Evolutionary conservation across 169 alveolate species (phyloP), one percentile per base, ranked within the genome.

Genomic region (Eimeria praecox): DNA sequence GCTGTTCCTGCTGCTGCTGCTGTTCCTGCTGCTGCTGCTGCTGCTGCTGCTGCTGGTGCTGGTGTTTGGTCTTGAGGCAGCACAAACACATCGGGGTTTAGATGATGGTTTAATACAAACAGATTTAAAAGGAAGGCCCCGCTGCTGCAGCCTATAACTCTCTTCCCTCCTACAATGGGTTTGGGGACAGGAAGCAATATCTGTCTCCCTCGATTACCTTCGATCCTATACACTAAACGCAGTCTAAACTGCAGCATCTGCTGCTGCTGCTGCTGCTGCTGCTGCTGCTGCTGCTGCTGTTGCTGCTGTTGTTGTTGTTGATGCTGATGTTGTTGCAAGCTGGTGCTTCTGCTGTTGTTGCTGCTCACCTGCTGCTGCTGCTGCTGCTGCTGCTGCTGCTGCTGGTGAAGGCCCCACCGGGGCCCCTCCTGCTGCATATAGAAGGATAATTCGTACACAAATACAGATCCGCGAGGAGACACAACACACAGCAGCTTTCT

Each of bases 61-160:
- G 33, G 89, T 62, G 33, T 56, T 33, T 44, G 56, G 40, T 49
- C 24, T 46, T n/a, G 44, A 44, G 14, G 71, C 71, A 20, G 71
- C 71, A 46, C 71, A 49, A 80, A 80, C 20, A 80, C 20, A 62
- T 80, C 90, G 1, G 90, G 90, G n/a, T 80, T 80, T 1, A 71
- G 90, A 5, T 44, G 44, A 4, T 16, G 42, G 3, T 10, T 12
- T 2, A 80, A 46, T 10, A 46, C 71, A 49, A 80, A 80, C n/a
- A 80, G n/a, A 49, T 80, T 80, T 9, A 80, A 71, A 40, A 80
- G n/a, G 24, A 46, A 27, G 22, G 73, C 44, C 44, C 90, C 90
- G 44, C 90, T 80, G 90, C 90, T 80, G 89, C 95, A 69, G 54
- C 90, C 95, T 8, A 90, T 22, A n/a, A 90, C 82, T 4, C 86